A percentile compares a stretch with the other conserved stretches of the same genome.
phyloP scores from a whole-genome alignment of 1,139 yeast species.

The Saccharomyces hybrid region DNA sequence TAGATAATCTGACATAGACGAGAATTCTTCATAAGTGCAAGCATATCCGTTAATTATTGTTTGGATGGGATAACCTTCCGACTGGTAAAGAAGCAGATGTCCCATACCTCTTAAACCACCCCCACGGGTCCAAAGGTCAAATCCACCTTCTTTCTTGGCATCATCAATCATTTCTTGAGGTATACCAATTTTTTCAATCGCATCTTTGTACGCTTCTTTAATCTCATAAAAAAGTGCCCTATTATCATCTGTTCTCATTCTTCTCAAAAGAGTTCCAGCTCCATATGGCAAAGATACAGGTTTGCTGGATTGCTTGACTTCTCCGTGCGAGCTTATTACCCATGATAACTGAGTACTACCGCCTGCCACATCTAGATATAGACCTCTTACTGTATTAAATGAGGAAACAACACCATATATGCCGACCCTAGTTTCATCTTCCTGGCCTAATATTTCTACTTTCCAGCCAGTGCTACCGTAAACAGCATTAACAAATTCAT shows the following conservation, averaged over 20 bases:
- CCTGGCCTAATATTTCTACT: slow-evolving; percentile 47
- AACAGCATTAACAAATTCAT: slow-evolving; percentile 46
- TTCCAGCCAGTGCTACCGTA: slow-evolving; percentile 53
- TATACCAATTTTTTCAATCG: slow-evolving; percentile 40
- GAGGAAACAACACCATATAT: slow-evolving; percentile 65
- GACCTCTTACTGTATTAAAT: slow-evolving; percentile 51
- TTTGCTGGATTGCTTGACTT: slow-evolving; percentile 43
- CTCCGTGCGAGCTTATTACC: slow-evolving; percentile 50
- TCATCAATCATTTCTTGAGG: slow-evolving; percentile 39
- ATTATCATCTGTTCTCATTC: slow-evolving; percentile 43
- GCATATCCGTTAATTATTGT: slow-evolving; percentile 61
- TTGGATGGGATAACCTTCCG: slow-evolving; percentile 46
- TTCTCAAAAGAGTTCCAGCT: slow-evolving; percentile 52
- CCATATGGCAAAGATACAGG: slow-evolving; percentile 63
- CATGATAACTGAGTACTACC: slow-evolving; percentile 60
- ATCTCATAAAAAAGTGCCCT: slow-evolving; percentile 42
- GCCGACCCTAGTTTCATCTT: slow-evolving; percentile 56
- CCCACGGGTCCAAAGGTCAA: slow-evolving; percentile 54
- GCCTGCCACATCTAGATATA: slow-evolving; percentile 62
- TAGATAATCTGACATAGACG: slow-evolving; percentile 41
- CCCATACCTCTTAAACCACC: slow-evolving; percentile 65
- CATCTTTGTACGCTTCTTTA: slow-evolving; percentile 39
- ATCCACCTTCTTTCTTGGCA: slow-evolving; percentile 48
- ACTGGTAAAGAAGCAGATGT: slow-evolving; percentile 46
- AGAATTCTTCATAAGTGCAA: slow-evolving; percentile 44